phyloP scores from a whole-genome alignment of 1,284 basidiomycete genomes.

The Microbotryum intermedium region DNA sequence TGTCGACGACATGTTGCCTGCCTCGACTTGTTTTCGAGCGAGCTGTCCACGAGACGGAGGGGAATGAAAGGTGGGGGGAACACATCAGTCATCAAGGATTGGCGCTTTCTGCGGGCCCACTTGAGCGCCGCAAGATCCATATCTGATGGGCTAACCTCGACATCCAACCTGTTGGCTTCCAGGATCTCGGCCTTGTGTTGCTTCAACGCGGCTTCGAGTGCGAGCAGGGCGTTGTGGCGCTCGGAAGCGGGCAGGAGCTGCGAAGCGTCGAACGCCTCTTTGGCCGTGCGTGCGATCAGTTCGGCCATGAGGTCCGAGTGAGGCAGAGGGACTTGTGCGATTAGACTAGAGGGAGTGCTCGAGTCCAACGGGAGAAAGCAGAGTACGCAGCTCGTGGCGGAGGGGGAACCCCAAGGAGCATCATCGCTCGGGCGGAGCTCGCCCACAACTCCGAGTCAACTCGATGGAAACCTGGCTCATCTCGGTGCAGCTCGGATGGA shows the following conservation, averaged over 20 bases:
- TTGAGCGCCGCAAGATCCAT: too few relatives aligned
- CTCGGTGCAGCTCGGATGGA: too few relatives aligned
- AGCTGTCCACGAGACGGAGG: slow-evolving; percentile 45
- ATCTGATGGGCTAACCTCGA: slow-evolving; percentile 49
- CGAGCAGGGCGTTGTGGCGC: slow-evolving; percentile 60
- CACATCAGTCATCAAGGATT: background rate
- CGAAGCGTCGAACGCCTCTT: slow-evolving; percentile 71
- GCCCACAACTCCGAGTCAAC: too few relatives aligned
- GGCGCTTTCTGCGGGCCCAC: background rate
- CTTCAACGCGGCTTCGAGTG: slow-evolving; percentile 60
- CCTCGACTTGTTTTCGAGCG: slow-evolving; percentile 64
- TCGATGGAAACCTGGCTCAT: too few relatives aligned
- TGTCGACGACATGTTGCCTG: slow-evolving; percentile 72
- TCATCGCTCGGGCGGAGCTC: too few relatives aligned
- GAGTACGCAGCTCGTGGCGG: too few relatives aligned
- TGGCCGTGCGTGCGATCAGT: slow-evolving; percentile 63
- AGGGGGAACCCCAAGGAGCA: too few relatives aligned
- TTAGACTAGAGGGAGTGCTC: too few relatives aligned
- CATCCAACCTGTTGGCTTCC: slow-evolving; percentile 67
- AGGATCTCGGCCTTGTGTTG: slow-evolving; percentile 59
- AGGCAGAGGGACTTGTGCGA: background rate
- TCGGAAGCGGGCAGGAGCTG: slow-evolving; percentile 63
- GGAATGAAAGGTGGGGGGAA: too few relatives aligned
- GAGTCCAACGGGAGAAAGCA: too few relatives aligned
- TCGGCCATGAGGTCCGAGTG: slow-evolving; percentile 25